A percentile compares a stretch with the other conserved stretches of the same genome.
Conservation (phyloP, 2,329 filamentous ascomycete species). For the Diaporthe ampelina region DNA sequence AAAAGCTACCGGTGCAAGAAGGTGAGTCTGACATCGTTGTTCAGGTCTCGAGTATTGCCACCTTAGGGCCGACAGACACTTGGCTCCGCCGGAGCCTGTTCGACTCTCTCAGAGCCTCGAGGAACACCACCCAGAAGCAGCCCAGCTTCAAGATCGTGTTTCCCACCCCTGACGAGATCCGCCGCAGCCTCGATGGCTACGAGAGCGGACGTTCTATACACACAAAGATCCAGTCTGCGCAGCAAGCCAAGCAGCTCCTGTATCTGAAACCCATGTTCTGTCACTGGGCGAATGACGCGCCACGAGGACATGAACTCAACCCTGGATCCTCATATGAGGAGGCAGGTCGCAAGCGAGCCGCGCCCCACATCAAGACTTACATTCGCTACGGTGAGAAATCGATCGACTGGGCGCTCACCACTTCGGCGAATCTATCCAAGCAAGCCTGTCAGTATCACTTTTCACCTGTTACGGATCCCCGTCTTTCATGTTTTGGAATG, state of each 20-base stretch:
- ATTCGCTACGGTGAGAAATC: slow-evolving; percentile 71
- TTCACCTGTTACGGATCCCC: no score
- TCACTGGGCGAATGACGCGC: slow-evolving; percentile 79
- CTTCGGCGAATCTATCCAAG: slow-evolving; percentile 91
- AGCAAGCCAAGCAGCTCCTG: slow-evolving; percentile 80
- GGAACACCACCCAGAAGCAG: slow-evolving; percentile 44
- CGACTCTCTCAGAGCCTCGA: slow-evolving; percentile 57
- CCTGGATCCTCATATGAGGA: slow-evolving; percentile 52
- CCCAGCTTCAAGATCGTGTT: slow-evolving; percentile 81
- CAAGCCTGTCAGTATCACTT: no score
- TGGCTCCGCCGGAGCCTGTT: slow-evolving; percentile 81
- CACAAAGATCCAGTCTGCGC: slow-evolving; percentile 78
- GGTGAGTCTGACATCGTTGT: slow-evolving; percentile 65
- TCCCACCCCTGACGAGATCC: slow-evolving; percentile 84
- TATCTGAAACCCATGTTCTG: slow-evolving; percentile 79
- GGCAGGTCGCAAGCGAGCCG: slow-evolving; percentile 76
- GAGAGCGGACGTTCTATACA: slow-evolving; percentile 84
- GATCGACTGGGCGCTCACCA: slow-evolving; percentile 88
- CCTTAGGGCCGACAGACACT: slow-evolving; percentile 76
- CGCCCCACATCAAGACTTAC: slow-evolving; percentile 93
- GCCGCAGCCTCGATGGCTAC: slow-evolving; percentile 83
- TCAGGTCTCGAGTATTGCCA: slow-evolving; percentile 87
- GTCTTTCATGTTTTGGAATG: no score
- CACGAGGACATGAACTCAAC: slow-evolving; percentile 49
- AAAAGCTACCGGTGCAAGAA: slow-evolving; percentile 61